phyloP scores from a whole-genome alignment of 1,139 yeast genomes.

The Yamadazyma membranifaciens region DNA sequence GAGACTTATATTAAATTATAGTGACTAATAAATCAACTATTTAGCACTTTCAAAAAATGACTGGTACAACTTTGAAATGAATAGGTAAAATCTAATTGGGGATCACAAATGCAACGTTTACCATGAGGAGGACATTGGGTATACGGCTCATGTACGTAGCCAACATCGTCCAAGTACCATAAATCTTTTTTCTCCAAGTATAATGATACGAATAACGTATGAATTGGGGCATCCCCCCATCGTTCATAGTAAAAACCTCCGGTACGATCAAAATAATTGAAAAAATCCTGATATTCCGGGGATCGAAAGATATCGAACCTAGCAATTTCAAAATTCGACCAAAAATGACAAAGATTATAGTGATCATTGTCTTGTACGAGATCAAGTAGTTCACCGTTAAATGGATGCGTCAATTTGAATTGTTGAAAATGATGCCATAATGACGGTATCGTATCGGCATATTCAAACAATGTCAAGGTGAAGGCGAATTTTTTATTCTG shows the following conservation, averaged over 20 bases:
- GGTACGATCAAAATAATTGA: constrained; percentile 24
- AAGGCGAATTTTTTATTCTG: constrained; percentile 27
- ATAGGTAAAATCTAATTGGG: constrained; percentile 27
- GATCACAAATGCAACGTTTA: constrained; percentile 32
- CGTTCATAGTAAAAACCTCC: constrained; percentile 42
- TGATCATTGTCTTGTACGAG: constrained; percentile 20
- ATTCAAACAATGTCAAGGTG: constrained; percentile 30
- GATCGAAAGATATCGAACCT: constrained; percentile 24
- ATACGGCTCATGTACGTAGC: constrained; percentile 37
- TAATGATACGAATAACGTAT: constrained; percentile 28
- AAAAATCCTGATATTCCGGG: constrained; percentile 22
- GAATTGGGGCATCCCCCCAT: constrained; percentile 46
- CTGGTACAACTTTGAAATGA: constrained; percentile 31
- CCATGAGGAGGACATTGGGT: constrained; percentile 30
- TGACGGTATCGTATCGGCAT: constrained; percentile 30
- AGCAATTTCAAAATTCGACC: constrained; percentile 41
- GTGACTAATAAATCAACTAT: constrained; percentile 1
- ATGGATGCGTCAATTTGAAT: constrained; percentile 8
- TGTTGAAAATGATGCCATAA: constrained; percentile 26
- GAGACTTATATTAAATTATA: too few relatives aligned
- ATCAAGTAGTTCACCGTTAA: constrained; percentile 10
- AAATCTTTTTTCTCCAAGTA: constrained; percentile 23
- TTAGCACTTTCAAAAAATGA: constrained; percentile 19
- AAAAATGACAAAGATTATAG: constrained; percentile 39
- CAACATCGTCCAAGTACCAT: constrained; percentile 33